A percentile compares a stretch with the other conserved stretches of the same genome.
phyloP scores from a whole-genome alignment of 148 eudicot genomes.

The Camellia japonica region DNA sequence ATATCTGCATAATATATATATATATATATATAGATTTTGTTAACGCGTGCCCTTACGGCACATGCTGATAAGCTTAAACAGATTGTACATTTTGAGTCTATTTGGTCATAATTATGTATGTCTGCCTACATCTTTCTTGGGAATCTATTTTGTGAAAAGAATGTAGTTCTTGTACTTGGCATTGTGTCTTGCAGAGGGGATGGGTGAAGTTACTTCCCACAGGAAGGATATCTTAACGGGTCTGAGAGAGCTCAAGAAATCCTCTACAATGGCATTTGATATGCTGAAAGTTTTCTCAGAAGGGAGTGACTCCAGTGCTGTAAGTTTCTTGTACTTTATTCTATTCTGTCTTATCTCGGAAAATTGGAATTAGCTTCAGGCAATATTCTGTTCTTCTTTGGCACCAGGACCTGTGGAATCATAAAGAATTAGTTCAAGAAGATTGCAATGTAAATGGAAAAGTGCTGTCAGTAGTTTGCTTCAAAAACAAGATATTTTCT shows the following conservation, averaged over 20 bases:
- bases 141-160: background rate
- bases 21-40: background rate
- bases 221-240: slow-evolving; percentile 47
- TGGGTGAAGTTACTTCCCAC: slow-evolving; percentile 31
- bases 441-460: slow-evolving; percentile 48
- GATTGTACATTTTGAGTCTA: background rate
- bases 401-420: slow-evolving; percentile 49
- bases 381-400: background rate
- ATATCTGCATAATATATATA: slow-evolving; percentile 14
- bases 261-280: slow-evolving; percentile 40
- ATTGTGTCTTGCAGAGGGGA: slow-evolving; percentile 37
- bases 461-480: slow-evolving; percentile 38
- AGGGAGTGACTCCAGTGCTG: slow-evolving; percentile 40
- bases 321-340: slow-evolving; percentile 21
- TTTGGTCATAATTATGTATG: background rate
- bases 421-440: slow-evolving; percentile 40
- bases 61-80: too few species aligned
- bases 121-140: too few species aligned
- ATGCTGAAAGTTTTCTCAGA: slow-evolving; percentile 44
- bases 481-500: slow-evolving; percentile 40
- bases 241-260: slow-evolving; percentile 46
- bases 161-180: background rate
- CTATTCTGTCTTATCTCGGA: background rate
- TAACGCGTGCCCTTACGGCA: too few species aligned
- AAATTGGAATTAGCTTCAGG: too few species aligned